phyloP scores from a whole-genome alignment of 257 asterid genomes.

The Solanum lycopersicoides region DNA sequence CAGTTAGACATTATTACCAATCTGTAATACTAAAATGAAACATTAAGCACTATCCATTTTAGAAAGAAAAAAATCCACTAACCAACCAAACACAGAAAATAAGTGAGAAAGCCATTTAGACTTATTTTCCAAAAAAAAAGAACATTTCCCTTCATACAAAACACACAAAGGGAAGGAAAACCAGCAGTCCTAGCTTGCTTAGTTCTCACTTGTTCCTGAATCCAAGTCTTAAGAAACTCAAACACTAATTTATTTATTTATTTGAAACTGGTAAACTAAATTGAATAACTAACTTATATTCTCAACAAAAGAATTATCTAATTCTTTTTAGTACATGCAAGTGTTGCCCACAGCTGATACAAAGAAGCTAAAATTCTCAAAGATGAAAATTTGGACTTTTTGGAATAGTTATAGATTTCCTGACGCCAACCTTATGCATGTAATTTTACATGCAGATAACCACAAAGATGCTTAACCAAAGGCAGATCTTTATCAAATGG shows the following conservation, averaged over 20 bases:
- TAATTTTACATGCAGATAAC: background rate
- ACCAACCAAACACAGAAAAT: background rate
- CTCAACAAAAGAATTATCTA: background rate
- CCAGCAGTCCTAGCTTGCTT: background rate
- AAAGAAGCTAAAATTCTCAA: background rate
- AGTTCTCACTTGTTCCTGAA: background rate
- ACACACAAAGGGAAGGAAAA: background rate
- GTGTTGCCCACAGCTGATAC: background rate
- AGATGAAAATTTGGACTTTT: background rate
- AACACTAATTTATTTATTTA: background rate
- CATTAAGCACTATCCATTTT: background rate
- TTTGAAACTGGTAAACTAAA: background rate
- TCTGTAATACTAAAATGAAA: background rate
- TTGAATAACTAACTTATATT: background rate
- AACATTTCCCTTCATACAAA: background rate
- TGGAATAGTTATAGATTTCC: background rate
- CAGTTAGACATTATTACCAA: background rate
- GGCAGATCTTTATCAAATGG: background rate
- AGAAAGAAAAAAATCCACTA: background rate
- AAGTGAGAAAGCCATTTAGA: background rate
- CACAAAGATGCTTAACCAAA: background rate
- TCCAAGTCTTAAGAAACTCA: background rate
- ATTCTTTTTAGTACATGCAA: background rate
- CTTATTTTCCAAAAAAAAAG: background rate
- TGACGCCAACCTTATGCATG: background rate